A percentile compares a stretch with the other conserved stretches of the same genome.
Conservation (phyloP, 2,329 filamentous ascomycete species). For the Trichoderma simmonsii region DNA sequence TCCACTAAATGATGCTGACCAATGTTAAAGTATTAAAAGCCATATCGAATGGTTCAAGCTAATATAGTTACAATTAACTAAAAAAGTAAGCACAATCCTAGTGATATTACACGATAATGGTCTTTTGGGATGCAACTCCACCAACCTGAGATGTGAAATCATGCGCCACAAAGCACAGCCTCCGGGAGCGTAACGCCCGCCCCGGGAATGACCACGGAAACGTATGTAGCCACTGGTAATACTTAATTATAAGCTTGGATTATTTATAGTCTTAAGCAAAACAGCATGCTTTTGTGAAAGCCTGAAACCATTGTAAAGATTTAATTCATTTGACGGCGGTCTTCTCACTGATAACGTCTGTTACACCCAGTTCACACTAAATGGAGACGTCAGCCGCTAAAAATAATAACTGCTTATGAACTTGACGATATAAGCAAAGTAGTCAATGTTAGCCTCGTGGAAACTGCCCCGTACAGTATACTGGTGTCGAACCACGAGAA, state of each 20-base stretch:
- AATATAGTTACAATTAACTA: background rate
- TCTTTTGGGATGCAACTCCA: background rate
- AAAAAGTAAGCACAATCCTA: background rate
- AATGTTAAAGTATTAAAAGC: background rate
- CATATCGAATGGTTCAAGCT: background rate
- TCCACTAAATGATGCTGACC: background rate
- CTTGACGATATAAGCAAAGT: background rate
- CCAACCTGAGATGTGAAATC: background rate
- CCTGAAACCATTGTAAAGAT: background rate
- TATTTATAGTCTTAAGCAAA: background rate
- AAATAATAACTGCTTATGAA: background rate
- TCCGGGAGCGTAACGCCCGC: background rate
- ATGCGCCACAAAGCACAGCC: background rate
- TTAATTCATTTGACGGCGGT: background rate
- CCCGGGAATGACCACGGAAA: background rate
- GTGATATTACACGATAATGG: background rate
- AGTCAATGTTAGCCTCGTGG: background rate
- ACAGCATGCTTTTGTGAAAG: background rate
- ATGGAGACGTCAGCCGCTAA: background rate
- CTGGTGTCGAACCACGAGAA: background rate
- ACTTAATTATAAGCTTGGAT: background rate
- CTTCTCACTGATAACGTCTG: background rate
- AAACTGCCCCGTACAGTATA: background rate
- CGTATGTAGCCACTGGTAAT: background rate
- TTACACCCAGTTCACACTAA: background rate